phyloP scores from a whole-genome alignment of 768 basidiomycete species.

The Suillus paluster region DNA sequence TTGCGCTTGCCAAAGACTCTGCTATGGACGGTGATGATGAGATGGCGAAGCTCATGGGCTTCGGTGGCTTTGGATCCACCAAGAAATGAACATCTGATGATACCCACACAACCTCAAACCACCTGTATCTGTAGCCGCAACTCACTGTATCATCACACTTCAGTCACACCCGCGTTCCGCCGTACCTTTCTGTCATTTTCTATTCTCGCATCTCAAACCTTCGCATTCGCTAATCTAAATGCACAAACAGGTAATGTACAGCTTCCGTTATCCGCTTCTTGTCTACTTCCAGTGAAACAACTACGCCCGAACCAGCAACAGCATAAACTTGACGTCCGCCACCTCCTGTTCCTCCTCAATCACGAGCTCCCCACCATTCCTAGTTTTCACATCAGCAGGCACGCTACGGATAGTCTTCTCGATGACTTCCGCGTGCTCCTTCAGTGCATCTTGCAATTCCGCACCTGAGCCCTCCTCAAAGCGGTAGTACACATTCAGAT shows the following conservation, averaged over 20 bases:
- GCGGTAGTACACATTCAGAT: slow-evolving; percentile 84
- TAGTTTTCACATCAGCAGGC: slow-evolving; percentile 62
- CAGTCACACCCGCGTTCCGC: too few species aligned
- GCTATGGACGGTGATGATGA: slow-evolving; percentile 57
- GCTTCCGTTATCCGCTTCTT: slow-evolving; percentile 1
- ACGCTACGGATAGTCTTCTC: slow-evolving; percentile 73
- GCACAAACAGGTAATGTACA: slow-evolving; percentile 29
- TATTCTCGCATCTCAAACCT: neutral
- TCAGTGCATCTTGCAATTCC: slow-evolving; percentile 67
- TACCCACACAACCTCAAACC: slow-evolving; percentile 24
- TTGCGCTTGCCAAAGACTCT: slow-evolving; percentile 61
- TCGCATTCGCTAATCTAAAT: slow-evolving; percentile 4
- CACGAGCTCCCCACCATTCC: slow-evolving; percentile 55
- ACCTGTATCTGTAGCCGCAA: slow-evolving; percentile 17
- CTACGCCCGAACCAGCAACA: slow-evolving; percentile 60
- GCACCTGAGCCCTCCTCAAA: slow-evolving; percentile 72
- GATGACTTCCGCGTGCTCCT: slow-evolving; percentile 70
- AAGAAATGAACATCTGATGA: slow-evolving; percentile 60
- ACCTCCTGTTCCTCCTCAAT: slow-evolving; percentile 90
- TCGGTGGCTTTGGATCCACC: slow-evolving; percentile 86
- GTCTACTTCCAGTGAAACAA: slow-evolving; percentile 3
- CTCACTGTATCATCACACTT: slow-evolving; percentile 19
- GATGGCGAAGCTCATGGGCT: slow-evolving; percentile 88
- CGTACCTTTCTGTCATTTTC: neutral
- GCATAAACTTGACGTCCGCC: slow-evolving; percentile 74